Evolutionary conservation across 2,329 filamentous ascomycete species (phyloP).

Genomic region (Colletotrichum melonis): DNA sequence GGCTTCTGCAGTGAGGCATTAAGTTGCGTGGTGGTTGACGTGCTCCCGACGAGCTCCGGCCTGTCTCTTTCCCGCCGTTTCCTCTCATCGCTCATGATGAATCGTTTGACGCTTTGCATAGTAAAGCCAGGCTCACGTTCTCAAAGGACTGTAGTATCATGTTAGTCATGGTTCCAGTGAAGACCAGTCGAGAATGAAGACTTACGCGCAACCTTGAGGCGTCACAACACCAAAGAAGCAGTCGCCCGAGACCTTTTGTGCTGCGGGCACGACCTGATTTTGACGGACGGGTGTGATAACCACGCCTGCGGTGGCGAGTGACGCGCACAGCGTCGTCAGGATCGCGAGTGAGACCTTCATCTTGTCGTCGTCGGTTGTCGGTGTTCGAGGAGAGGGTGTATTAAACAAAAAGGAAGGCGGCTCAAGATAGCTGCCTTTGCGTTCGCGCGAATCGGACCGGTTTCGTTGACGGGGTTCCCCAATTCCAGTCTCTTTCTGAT

Average conservation of each 20-base stretch:
- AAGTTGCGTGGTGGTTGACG: background rate
- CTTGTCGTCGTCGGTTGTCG: conserved; percentile 35
- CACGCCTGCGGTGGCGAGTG: conserved; percentile 62
- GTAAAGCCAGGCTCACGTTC: background rate
- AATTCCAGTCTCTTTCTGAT: conserved; percentile 20
- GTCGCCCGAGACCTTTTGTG: conserved; percentile 50
- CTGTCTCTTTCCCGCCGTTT: background rate
- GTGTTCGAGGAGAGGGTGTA: background rate
- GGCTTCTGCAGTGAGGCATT: background rate
- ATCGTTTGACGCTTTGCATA: background rate
- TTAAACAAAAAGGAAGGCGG: background rate
- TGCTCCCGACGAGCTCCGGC: conserved; percentile 29
- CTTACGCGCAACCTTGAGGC: conserved; percentile 68
- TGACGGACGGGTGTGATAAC: conserved; percentile 64
- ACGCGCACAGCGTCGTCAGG: conserved; percentile 55
- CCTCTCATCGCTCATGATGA: conserved; percentile 3
- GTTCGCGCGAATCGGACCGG: background rate
- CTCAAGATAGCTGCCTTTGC: conserved; percentile 22
- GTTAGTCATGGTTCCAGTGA: background rate
- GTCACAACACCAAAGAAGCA: conserved; percentile 68
- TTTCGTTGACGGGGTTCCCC: background rate
- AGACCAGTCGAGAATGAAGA: conserved; percentile 14
- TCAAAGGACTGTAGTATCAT: conserved; percentile 1
- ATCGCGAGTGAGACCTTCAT: conserved; percentile 55
- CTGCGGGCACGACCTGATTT: conserved; percentile 61